Evolutionary conservation across 345 rosid genomes (phyloP), one percentile per base, ranked within the genome.

Genomic region (Microthlaspi erraticum): DNA sequence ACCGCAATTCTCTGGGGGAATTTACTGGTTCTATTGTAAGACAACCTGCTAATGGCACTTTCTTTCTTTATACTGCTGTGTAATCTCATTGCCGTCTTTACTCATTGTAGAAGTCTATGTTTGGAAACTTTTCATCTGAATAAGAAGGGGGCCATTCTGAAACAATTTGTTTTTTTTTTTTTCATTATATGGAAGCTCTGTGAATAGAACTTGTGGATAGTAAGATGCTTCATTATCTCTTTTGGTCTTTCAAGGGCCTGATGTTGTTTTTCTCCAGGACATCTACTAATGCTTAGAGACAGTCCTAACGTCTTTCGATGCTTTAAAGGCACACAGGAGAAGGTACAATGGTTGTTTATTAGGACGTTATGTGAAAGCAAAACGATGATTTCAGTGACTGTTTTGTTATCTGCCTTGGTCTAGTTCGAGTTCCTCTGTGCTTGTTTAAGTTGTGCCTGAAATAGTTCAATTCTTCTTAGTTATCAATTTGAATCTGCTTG

Each of bases 1-100:
- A 74, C 84, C 75, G 89, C 90, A 69, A 82, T 86, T 83, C 90
- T 81, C 89, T 68, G 77, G 79, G 83, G 86, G 83, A 81, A 86
- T 85, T 89, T 94, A 88, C 96, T 88, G 85, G 86, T 91, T 79
- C 86, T 88, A 95, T 87, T 79, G 98, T 87, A 95, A 95, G 97
- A 92, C 83, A 88, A 86, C 91, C 81, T 71, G 92, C 93, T 84
- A 81, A 84, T 83, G 91, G 96, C 84, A 76, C 80, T 82, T 82
- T 78, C 78, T 79, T 70, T 51, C 46, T 68, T 75, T 70, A 3
- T 70, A 66, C 60, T 71, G 60, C 53, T 81, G 88, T 81, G 87
- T 74, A 73, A 66, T 58, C 77, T 81, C 83, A 67, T 82, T 78
- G 51, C 75, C 81, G 66, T 77, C 81, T 66, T 55, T 83, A 83